Conservation (phyloP, 2,329 filamentous ascomycete species). For the Tolypocladium inflatum region DNA sequence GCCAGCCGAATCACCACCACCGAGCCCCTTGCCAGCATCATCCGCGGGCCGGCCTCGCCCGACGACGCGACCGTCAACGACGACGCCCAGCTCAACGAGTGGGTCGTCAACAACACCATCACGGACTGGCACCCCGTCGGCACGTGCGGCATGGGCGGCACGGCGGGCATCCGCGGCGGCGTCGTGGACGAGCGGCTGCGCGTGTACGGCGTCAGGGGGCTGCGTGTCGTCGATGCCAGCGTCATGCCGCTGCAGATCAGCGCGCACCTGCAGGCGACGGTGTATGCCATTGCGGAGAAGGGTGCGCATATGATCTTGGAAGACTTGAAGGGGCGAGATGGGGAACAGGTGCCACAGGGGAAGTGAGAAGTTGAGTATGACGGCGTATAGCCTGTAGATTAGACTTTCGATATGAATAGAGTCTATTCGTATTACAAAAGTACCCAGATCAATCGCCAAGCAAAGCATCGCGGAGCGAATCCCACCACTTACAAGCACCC, state of each 20-base stretch:
- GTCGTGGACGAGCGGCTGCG: conserved; percentile 15
- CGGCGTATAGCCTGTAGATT: background rate
- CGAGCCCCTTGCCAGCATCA: conserved; percentile 24
- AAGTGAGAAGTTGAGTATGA: background rate
- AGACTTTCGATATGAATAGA: background rate
- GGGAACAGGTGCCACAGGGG: background rate
- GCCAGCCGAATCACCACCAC: conserved; percentile 27
- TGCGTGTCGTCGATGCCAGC: conserved; percentile 15
- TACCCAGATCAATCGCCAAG: no score
- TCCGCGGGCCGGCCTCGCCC: conserved; percentile 20
- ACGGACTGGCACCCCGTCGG: conserved; percentile 30
- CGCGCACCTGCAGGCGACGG: conserved; percentile 16
- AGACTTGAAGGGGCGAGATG: conserved; percentile 6
- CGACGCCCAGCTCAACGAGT: conserved; percentile 10
- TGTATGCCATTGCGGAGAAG: conserved; percentile 23
- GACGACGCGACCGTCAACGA: conserved; percentile 8
- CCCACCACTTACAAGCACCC: no score
- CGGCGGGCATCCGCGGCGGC: conserved; percentile 17
- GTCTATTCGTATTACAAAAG: no score
- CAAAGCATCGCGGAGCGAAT: no score
- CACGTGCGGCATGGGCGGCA: conserved; percentile 23
- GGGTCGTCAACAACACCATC: conserved; percentile 18
- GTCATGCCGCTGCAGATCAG: conserved; percentile 17
- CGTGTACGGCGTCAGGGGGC: conserved; percentile 13
- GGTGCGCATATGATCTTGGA: conserved; percentile 18